Conservation (phyloP, 805 yeast species). For the Diddensiella santjacobensis region DNA sequence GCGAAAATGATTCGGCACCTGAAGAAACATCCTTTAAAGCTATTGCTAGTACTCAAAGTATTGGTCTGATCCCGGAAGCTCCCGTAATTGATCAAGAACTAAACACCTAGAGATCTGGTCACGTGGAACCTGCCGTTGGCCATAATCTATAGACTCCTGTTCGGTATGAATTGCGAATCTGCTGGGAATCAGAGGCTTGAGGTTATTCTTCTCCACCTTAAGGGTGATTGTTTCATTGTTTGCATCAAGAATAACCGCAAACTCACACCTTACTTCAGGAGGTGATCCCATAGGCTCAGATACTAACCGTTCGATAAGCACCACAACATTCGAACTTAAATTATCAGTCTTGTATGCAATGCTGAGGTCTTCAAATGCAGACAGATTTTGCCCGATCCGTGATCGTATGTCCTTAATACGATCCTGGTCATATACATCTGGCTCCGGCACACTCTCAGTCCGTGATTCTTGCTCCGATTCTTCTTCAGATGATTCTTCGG, state of each 20-base stretch:
- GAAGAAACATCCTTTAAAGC: conserved; percentile 77
- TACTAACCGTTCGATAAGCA: background rate
- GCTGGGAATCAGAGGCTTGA: too few species aligned
- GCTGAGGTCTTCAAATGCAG: background rate
- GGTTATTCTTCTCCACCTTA: too few species aligned
- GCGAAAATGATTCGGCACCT: conserved; percentile 41
- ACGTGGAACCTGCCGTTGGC: background rate
- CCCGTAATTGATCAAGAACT: background rate
- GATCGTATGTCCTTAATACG: background rate
- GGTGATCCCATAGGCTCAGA: background rate
- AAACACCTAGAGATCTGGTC: background rate
- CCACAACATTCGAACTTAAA: background rate
- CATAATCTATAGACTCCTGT: background rate
- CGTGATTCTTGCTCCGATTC: background rate
- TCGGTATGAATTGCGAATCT: too few species aligned
- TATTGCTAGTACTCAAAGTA: conserved; percentile 49
- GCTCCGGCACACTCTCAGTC: background rate
- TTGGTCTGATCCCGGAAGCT: background rate
- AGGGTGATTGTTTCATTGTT: background rate
- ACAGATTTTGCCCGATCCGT: background rate
- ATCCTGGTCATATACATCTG: background rate
- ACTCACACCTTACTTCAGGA: background rate
- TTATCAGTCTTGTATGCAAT: background rate
- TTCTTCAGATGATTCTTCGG: too few species aligned
- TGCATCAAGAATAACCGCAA: background rate